Percentiles rank a stretch among this genome's conserved stretches.
Evolutionary conservation across 768 basidiomycete genomes (phyloP).

Genomic region (Pleurotus tuber-regium): DNA sequence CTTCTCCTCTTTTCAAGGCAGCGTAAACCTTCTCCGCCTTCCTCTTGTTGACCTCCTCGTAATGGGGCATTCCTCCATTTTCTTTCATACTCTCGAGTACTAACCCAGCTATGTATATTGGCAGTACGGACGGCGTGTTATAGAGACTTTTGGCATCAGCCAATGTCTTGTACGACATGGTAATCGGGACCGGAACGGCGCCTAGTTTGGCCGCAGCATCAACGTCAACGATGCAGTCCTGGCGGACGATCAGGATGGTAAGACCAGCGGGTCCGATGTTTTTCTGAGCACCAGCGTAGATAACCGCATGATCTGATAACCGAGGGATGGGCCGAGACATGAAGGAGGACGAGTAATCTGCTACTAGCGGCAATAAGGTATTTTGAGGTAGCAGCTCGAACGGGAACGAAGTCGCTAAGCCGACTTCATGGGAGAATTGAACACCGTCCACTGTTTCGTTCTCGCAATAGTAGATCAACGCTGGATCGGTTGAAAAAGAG

Average conservation of each 20-base stretch:
- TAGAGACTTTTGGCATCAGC: slow-evolving; percentile 76
- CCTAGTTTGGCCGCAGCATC: slow-evolving; percentile 75
- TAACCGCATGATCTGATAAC: slow-evolving; percentile 86
- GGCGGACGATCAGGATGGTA: slow-evolving; percentile 90
- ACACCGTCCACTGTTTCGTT: slow-evolving; percentile 98
- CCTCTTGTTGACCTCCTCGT: slow-evolving; percentile 59
- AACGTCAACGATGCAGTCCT: slow-evolving; percentile 90
- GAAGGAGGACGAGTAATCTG: slow-evolving; percentile 95
- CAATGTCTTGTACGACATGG: slow-evolving; percentile 80
- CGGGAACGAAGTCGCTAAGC: slow-evolving; percentile 69
- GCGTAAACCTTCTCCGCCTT: slow-evolving; percentile 81
- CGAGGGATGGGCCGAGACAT: slow-evolving; percentile 91
- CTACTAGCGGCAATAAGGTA: slow-evolving; percentile 78
- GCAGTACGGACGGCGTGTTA: slow-evolving; percentile 91
- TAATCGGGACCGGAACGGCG: slow-evolving; percentile 71
- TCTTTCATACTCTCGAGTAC: slow-evolving; percentile 71
- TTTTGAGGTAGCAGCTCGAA: slow-evolving; percentile 63
- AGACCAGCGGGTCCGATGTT: slow-evolving; percentile 95
- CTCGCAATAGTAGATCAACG: slow-evolving; percentile 96
- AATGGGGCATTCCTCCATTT: slow-evolving; percentile 64
- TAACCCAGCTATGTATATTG: slow-evolving; percentile 87
- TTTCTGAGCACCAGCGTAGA: slow-evolving; percentile 98
- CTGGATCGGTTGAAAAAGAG: slow-evolving; percentile 76
- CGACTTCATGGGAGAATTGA: slow-evolving; percentile 68
- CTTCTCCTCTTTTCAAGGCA: slow-evolving; percentile 67